Conservation (phyloP, 2,329 filamentous ascomycete species). For the Aspergillus ochraceoroseus region DNA sequence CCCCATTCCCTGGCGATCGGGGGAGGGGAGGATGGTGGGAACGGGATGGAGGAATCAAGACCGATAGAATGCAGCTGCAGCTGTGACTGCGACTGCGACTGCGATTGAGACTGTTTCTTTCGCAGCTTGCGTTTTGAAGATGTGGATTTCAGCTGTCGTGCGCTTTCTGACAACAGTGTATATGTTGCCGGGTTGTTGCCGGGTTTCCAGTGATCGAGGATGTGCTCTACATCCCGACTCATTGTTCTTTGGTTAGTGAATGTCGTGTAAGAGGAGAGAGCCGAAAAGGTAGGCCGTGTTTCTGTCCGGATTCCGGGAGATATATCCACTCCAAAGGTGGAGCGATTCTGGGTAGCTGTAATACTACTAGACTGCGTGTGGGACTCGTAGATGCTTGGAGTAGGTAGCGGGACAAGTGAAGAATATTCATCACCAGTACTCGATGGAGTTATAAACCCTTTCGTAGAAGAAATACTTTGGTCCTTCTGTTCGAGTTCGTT, state of each 20-base stretch:
- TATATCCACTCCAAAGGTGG: neutral
- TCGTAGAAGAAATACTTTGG: neutral
- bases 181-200: constrained; percentile 34
- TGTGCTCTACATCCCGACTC: constrained; percentile 24
- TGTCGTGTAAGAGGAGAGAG: constrained; percentile 30
- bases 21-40: constrained; percentile 25
- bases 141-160: constrained; percentile 12
- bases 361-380: constrained; percentile 3
- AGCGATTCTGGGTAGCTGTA: neutral
- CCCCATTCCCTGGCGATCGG: constrained; percentile 29
- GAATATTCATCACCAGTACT: neutral
- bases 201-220: constrained; percentile 37
- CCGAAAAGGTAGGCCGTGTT: constrained; percentile 14
- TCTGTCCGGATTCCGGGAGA: neutral
- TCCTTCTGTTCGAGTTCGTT: too few relatives aligned
- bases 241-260: constrained; percentile 23
- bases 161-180: constrained; percentile 24
- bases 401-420: neutral
- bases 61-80: constrained; percentile 19
- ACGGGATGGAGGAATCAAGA: constrained; percentile 16
- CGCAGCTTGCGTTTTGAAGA: constrained; percentile 25
- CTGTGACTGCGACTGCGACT: too few relatives aligned
- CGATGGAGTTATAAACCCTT: neutral
- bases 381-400: neutral
- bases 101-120: too few relatives aligned